phyloP scores from a whole-genome alignment of 2,329 filamentous ascomycete genomes.

The Cladophialophora carrionii region DNA sequence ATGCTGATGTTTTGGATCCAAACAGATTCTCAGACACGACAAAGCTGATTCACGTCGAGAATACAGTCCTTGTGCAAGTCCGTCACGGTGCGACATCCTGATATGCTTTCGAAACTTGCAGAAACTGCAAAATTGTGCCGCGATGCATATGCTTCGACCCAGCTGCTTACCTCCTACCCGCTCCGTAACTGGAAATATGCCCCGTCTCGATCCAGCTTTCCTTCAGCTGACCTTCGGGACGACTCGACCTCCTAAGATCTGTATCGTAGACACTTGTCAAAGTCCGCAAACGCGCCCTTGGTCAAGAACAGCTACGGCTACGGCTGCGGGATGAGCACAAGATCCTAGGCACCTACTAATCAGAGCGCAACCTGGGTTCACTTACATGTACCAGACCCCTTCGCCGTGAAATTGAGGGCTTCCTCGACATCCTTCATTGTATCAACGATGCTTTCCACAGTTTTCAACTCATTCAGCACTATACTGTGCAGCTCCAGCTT shows the following conservation, averaged over 20 bases:
- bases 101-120: too few species aligned
- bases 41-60: not conserved
- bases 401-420: slow-evolving; percentile 49
- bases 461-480: slow-evolving; percentile 31
- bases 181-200: too few species aligned
- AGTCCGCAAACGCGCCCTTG: slow-evolving; percentile 12
- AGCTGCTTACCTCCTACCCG: not conserved
- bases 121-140: not conserved
- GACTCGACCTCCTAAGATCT: slow-evolving; percentile 2
- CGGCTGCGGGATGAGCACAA: not conserved
- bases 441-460: slow-evolving; percentile 49
- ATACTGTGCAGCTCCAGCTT: slow-evolving; percentile 41
- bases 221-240: slow-evolving; percentile 11
- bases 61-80: not conserved
- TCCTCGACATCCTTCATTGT: slow-evolving; percentile 51
- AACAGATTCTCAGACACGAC: not conserved
- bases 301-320: slow-evolving; percentile 4
- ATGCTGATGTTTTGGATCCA: too few species aligned
- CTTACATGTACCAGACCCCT: slow-evolving; percentile 43
- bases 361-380: not conserved
- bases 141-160: not conserved
- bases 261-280: slow-evolving; percentile 9
- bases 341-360: not conserved
- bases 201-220: too few species aligned
- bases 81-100: too few species aligned